Conservation (phyloP, 805 yeast species). For the Candida nemodendra region DNA sequence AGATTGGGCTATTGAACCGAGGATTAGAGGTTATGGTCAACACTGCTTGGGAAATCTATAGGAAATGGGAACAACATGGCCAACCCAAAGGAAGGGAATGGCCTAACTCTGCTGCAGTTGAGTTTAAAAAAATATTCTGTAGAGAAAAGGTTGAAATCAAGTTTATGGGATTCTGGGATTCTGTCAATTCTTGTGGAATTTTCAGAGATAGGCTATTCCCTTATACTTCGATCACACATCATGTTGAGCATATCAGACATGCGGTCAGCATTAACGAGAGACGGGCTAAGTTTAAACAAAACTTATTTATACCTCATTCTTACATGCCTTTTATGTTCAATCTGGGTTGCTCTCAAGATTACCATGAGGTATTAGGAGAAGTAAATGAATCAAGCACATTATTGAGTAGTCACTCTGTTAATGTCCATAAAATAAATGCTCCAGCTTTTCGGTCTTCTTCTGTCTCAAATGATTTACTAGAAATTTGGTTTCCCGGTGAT, state of each 20-base stretch:
- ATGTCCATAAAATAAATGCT: constrained; percentile 22
- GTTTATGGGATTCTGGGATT: constrained; percentile 69
- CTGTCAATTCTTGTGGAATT: constrained; percentile 65
- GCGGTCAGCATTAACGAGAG: constrained; percentile 69
- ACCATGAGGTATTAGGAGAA: constrained; percentile 3
- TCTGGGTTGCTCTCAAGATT: constrained; percentile 12
- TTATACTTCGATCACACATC: constrained; percentile 47
- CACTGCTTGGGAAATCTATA: constrained; percentile 63
- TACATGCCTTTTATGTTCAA: constrained; percentile 29
- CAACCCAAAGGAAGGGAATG: constrained; percentile 42
- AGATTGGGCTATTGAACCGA: constrained; percentile 55
- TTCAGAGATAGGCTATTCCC: constrained; percentile 59
- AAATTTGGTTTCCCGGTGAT: constrained; percentile 68
- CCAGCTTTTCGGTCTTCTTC: constrained; percentile 10
- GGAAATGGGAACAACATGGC: constrained; percentile 59
- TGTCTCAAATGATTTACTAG: constrained; percentile 40
- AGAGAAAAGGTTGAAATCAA: constrained; percentile 41
- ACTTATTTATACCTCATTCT: constrained; percentile 46
- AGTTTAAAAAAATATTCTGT: constrained; percentile 55
- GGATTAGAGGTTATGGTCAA: constrained; percentile 57
- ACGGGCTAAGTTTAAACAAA: constrained; percentile 60
- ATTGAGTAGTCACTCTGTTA: constrained; percentile 7
- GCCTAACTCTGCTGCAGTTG: constrained; percentile 48
- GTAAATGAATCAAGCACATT: constrained; percentile 1
- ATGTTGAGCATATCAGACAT: constrained; percentile 61